Base-by-base conservation (phyloP, 495 filamentous ascomycete species). In the Arthonia radiata region DNA sequence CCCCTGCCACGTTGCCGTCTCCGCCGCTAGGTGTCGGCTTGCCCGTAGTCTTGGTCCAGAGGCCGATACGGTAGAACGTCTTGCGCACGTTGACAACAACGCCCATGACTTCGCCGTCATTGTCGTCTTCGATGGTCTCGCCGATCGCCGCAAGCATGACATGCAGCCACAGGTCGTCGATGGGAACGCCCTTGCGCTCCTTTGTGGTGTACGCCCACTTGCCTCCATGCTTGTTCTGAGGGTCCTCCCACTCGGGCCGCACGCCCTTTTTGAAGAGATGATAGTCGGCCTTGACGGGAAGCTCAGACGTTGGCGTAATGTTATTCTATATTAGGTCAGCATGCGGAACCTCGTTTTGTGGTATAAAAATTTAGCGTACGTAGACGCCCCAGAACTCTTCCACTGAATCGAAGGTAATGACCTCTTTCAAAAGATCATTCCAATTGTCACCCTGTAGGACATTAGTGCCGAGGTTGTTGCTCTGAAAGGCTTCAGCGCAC, bases 331-430 rank as follows among this genome's bases (percentile, higher is more conserved):
- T 5, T n/a, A 15, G 13, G 13, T 6, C 5, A 24, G 18, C 23
- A 5, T 9, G 31, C 14, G 13, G 33, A 27, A 31, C 3, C 18
- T 15, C 13, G n/a, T 11, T 13, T 19, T 3, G 21, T 10, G 17
- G 25, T 16, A 35, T 19, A 18, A 15, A 16, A 18, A 21, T 18
- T 26, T 25, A n/a, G 15, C 86, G 44, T 67, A 94, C 86, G 47
- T 99, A 93, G 42, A 94, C 73, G 28, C 86, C 86, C 86, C 86
- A 99, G 58, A 99, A 99, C 49, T 99, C 89, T 50, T 99, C 86
- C 3, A 99, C 86, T 8, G 81, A 90, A 55, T 83, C 78, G 41
- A 99, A 93, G 21, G 77, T 91, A 37, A 99, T 90, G 31, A 99
- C 83, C 46, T 94, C 79, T 56, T 99, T 99, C 19, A 99, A 54